Base-by-base conservation (phyloP, 192 early-diverging fungal genomes). In the Entomortierella lignicola region DNA sequence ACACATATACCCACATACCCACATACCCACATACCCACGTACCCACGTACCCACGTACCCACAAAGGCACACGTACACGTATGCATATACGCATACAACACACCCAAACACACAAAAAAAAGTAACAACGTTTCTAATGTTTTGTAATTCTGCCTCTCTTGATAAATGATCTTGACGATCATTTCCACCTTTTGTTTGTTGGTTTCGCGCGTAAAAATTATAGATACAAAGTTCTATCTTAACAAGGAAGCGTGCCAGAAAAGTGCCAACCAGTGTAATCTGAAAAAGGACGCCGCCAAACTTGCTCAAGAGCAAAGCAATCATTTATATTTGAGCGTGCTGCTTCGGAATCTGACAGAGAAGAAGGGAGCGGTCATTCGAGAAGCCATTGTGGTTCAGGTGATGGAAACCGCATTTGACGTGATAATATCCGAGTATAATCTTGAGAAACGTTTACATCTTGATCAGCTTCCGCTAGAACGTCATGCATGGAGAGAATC, bases 261-360 rank as follows among this genome's bases (percentile, higher is more conserved):
- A 53, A 85, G 86, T 27, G 91, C 93, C 11, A 88, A 89, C 60
- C 89, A 89, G 17, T 95, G 93, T 79, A 96, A 96, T 66, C 84
- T 90, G 32, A 86, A 90, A 59, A 96, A 94, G 65, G 90, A 91
- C 30, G 88, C 85, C 4, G 71, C 87, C 26, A 91, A 91, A 63
- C 83, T 86, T 32, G 95, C 93, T 1, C 87, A 91, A 61, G 93
- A 95, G 56, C 86, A 87, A 69, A 86, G 84, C 41, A 85, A 70
- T 20, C 68, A 84, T 32, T 69, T 96, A 0, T 96, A 87, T 69
- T 84, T 96, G 18, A 85, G 87, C 32, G 69, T 88, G 3, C 87
- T 91, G 52, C 80, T 96, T 11, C 48, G 73, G 23, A 83, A 88
- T 31, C 43, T 89, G 57, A 82, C 87, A 8, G 34, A 80, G 47